Base-by-base conservation (phyloP, 305 asterid genomes). In the Solanum hybrid region DNA sequence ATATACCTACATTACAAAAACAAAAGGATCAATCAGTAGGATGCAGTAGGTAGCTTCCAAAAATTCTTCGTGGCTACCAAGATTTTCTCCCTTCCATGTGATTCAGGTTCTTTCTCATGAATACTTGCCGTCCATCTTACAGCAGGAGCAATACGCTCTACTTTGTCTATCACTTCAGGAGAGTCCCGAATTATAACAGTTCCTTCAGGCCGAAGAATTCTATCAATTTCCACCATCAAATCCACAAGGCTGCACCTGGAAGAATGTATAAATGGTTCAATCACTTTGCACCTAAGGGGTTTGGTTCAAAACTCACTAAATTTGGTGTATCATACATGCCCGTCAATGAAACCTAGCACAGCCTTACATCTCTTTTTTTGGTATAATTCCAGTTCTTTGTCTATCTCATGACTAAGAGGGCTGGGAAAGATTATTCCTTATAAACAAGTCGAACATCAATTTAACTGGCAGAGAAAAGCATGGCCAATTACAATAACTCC, bases 181-280 rank as follows among this genome's bases (percentile, higher is more conserved):
- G 96, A 94, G 87, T 95, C 99, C 89, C 98, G 95, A 83, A 96
- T 85, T 51, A 97, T 90, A 85, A 96, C 95, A n/a, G 96, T 96
- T 92, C 99, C 99, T 93, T 95, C 98, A 11, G 99, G 99, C 5
- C 99, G 98, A 91, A 97, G 89, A 39, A 96, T 95, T 92, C 99
- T 94, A 89, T 97, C 99, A 0, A 97, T 96, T 93, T 97, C 99
- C 91, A 94, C 97, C 98, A 97, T 97, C 91, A 97, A 90, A 94
- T 96, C 99, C 89, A 96, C 98, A 29, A 96, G 94, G 92, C 92
- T 96, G 90, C 99, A 97, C 95, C 99, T 96, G 96, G 93, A 94
- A 86, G 38, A 10, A 78, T 38, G 83, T 27, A 84, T 33, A 78
- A 41, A 41, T 20, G 38, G 38, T 0, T 11, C 68, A 79, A 31